Evolutionary conservation across 768 basidiomycete species (phyloP).

Genomic region (Coprinopsis cinerea): DNA sequence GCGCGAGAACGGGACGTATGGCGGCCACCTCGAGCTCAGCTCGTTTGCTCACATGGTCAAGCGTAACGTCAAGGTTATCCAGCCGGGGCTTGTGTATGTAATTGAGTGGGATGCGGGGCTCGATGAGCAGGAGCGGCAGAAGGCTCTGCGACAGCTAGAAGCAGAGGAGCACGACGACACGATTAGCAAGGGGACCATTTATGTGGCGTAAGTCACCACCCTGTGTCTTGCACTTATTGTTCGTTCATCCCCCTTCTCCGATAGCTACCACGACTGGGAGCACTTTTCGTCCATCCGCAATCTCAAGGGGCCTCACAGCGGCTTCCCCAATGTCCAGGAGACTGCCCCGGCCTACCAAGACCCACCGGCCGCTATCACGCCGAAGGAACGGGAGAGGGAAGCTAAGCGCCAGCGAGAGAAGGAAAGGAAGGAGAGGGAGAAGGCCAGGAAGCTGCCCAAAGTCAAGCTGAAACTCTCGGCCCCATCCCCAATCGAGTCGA

Average conservation of each 20-base stretch:
- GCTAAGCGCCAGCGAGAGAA: conserved; percentile 16
- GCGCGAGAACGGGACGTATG: conserved; percentile 86
- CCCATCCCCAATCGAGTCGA: conserved; percentile 4
- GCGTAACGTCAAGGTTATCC: conserved; percentile 85
- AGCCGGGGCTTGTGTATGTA: conserved; percentile 87
- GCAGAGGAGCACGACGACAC: conserved; percentile 15
- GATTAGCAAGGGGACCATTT: conserved; percentile 41
- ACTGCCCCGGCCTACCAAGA: conserved; percentile 26
- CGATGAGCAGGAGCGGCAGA: conserved; percentile 15
- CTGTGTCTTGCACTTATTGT: not conserved
- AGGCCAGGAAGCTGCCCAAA: conserved; percentile 13
- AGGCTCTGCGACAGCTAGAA: conserved; percentile 8
- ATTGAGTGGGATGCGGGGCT: conserved; percentile 71
- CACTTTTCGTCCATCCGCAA: conserved; percentile 94
- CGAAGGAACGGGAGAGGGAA: conserved; percentile 18
- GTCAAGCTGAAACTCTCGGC: conserved; percentile 28
- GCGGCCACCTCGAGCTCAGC: conserved; percentile 90
- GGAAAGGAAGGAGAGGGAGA: conserved; percentile 16
- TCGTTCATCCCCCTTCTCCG: not conserved
- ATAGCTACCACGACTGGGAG: conserved; percentile 89
- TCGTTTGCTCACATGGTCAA: conserved; percentile 80
- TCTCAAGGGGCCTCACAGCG: conserved; percentile 75
- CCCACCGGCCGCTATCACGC: conserved; percentile 17
- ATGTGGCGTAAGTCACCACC: conserved; percentile 69
- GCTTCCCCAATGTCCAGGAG: conserved; percentile 62